A percentile compares a stretch with the other conserved stretches of the same genome.
phyloP scores from a whole-genome alignment of 768 basidiomycete genomes.

The Psilocybe cyanescens region DNA sequence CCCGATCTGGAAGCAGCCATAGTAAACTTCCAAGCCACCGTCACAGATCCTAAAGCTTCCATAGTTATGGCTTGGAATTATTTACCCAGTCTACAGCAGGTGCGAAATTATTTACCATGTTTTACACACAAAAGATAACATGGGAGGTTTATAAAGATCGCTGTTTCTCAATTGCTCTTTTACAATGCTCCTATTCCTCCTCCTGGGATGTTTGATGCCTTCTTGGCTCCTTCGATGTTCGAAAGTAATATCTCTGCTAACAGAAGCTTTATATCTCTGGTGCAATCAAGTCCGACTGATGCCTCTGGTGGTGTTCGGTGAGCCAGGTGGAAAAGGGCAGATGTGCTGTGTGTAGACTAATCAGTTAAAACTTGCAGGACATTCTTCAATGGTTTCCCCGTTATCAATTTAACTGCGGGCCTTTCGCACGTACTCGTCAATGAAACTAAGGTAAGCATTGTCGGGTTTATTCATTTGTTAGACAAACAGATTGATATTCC shows the following conservation, averaged over 20 bases:
- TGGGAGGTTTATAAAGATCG: neutral
- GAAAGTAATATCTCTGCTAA: constrained; percentile 39
- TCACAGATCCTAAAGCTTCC: constrained; percentile 55
- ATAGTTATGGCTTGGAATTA: constrained; percentile 52
- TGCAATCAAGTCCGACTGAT: constrained; percentile 39
- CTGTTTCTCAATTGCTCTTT: constrained; percentile 44
- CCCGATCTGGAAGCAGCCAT: constrained; percentile 38
- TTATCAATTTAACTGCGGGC: constrained; percentile 35
- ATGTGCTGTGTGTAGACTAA: constrained; percentile 17
- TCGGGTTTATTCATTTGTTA: too few relatives aligned
- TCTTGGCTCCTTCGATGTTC: constrained; percentile 45
- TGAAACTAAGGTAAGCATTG: constrained; percentile 36
- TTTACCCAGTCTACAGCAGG: constrained; percentile 31
- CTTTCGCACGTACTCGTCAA: constrained; percentile 46
- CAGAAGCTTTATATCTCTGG: constrained; percentile 43
- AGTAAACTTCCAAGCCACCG: constrained; percentile 39
- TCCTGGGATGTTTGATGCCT: constrained; percentile 52
- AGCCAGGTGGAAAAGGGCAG: neutral
- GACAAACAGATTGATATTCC: neutral
- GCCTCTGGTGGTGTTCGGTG: constrained; percentile 31
- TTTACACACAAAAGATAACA: neutral
- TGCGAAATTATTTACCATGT: constrained; percentile 22
- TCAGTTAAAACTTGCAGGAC: neutral
- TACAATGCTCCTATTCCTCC: constrained; percentile 60
- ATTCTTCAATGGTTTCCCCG: constrained; percentile 46